phyloP scores from a whole-genome alignment of 805 yeast species.

The Yarrowia divulgata region DNA sequence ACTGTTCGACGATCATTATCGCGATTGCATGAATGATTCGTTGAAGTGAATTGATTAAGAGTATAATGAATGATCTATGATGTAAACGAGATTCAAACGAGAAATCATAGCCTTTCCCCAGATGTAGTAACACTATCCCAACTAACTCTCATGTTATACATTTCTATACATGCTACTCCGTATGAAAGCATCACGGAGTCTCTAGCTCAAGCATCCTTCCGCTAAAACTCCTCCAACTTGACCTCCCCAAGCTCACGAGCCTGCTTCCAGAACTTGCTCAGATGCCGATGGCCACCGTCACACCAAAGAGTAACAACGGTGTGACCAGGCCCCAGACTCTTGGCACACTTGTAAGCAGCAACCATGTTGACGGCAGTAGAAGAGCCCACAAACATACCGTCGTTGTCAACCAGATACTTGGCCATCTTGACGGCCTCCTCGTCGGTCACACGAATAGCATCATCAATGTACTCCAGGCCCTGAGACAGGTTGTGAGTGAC shows the following conservation, averaged over 20 bases:
- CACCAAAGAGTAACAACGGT: constrained; percentile 85
- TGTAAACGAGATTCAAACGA: no score
- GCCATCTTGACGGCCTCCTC: constrained; percentile 89
- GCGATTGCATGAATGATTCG: not conserved
- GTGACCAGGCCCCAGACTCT: constrained; percentile 62
- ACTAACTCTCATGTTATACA: not conserved
- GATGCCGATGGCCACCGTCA: constrained; percentile 89
- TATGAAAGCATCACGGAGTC: not conserved
- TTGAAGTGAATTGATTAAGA: no score
- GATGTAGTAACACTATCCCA: no score
- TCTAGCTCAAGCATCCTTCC: no score
- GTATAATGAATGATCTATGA: no score
- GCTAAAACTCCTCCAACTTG: not conserved
- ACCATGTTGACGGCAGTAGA: constrained; percentile 95
- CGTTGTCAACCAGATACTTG: constrained; percentile 74
- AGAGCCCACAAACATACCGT: constrained; percentile 91
- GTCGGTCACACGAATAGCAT: constrained; percentile 80
- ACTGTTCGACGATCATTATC: not conserved
- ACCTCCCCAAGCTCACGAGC: constrained; percentile 11
- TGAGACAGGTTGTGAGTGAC: constrained; percentile 79
- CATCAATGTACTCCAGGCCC: constrained; percentile 77
- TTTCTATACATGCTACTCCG: not conserved
- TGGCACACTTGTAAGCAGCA: constrained; percentile 75
- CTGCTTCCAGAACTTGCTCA: constrained; percentile 85
- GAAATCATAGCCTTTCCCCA: no score